Evolutionary conservation across 2,329 filamentous ascomycete species (phyloP).

Genomic region (Paecilomyces formosus): DNA sequence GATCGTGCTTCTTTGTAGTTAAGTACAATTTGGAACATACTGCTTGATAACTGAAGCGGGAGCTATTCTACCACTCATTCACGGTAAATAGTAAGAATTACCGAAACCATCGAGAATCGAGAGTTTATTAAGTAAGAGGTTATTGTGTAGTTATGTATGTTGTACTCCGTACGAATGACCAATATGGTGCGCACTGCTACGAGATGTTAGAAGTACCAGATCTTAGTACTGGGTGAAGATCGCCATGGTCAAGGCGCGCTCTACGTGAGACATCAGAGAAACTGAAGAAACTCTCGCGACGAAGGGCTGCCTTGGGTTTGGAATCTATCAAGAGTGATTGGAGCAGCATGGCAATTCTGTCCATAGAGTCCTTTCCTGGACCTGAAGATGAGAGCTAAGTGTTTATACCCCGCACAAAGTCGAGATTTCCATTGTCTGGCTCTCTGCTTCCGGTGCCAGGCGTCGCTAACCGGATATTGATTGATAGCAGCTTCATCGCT

Average conservation of each 20-base stretch:
- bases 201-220: neutral
- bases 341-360: too few species aligned
- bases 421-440: too few species aligned
- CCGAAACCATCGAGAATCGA: neutral
- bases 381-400: neutral
- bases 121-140: neutral
- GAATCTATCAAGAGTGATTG: neutral
- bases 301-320: neutral
- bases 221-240: neutral
- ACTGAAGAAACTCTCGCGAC: neutral
- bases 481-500: too few species aligned
- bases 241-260: neutral
- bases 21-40: neutral
- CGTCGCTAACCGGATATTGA: too few species aligned
- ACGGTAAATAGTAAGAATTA: neutral
- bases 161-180: neutral
- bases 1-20: neutral
- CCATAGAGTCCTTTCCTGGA: neutral
- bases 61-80: neutral
- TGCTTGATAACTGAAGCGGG: neutral
- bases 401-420: neutral
- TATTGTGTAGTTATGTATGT: neutral
- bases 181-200: neutral
- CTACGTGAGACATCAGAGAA: neutral
- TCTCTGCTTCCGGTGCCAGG: too few species aligned